Evolutionary conservation across 2,329 filamentous ascomycete species (phyloP).

Genomic region (Trichoderma gracile): DNA sequence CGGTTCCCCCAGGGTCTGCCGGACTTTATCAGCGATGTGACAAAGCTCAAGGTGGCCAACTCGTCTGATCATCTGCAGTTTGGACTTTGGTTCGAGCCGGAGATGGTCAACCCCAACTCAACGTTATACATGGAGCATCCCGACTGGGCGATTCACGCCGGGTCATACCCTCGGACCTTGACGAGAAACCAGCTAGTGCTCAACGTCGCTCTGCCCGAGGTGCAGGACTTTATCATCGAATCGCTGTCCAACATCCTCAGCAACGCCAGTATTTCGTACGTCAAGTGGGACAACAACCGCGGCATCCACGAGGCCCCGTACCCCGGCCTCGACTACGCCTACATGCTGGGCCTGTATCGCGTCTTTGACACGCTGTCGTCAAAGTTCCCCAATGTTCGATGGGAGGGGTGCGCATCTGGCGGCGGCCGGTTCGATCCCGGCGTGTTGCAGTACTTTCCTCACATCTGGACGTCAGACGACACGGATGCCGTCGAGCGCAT

Average conservation of each 20-base stretch:
- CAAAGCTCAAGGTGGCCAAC: constrained; percentile 49
- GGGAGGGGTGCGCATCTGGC: constrained; percentile 66
- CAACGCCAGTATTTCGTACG: constrained; percentile 56
- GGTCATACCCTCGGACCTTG: constrained; percentile 56
- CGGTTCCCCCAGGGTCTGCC: constrained; percentile 60
- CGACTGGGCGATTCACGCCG: constrained; percentile 63
- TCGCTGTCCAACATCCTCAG: constrained; percentile 56
- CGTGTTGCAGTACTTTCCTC: constrained; percentile 64
- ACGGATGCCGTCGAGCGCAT: constrained; percentile 63
- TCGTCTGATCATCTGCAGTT: constrained; percentile 55
- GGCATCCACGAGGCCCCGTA: constrained; percentile 61
- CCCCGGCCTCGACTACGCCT: constrained; percentile 56
- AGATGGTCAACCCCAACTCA: constrained; percentile 67
- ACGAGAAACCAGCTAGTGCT: constrained; percentile 61
- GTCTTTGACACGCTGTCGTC: constrained; percentile 62
- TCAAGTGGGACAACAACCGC: constrained; percentile 70
- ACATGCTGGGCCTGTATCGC: constrained; percentile 64
- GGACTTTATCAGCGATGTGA: constrained; percentile 54
- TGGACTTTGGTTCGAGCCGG: constrained; percentile 67
- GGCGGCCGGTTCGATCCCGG: constrained; percentile 66
- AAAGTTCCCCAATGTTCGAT: constrained; percentile 61
- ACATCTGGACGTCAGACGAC: constrained; percentile 66
- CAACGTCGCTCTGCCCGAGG: constrained; percentile 60
- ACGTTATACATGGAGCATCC: constrained; percentile 62
- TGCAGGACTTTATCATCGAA: constrained; percentile 63